Evolutionary conservation across 2,329 filamentous ascomycete species (phyloP), one percentile per base, ranked within the genome.

Genomic region (Amauroascus verrucosus): DNA sequence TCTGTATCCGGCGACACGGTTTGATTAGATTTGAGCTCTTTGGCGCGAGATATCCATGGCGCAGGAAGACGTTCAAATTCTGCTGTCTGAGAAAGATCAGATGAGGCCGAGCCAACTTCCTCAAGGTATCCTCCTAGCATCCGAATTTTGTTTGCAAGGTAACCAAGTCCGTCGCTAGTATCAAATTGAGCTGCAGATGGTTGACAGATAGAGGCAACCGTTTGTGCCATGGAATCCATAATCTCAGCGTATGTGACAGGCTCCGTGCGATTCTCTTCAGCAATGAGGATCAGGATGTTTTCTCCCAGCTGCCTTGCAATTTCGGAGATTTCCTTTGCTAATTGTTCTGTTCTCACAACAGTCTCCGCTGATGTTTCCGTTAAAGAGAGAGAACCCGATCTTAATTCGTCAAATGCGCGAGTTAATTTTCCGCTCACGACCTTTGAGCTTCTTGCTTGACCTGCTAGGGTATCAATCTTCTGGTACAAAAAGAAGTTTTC

Each of bases 11-110:
- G 78, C 0, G 88, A 84, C 33, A 88, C 80, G 20, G 81, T 83
- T 73, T 93, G 91, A 59, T 85, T 84, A n/a, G 82, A 81, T 67
- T 85, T 88, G 51, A 97, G 78, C 62, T 93, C 85, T 61, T 86
- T 81, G 2, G 88, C 84, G 51, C 90, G 84, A 30, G 88, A 76
- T 51, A 86, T 77, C 93, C 93, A 98, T 1, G 93, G 93, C 2
- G 85, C 80, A 0, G 80, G 76, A 20, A 76, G 79, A 57, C 81
- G 79, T 58, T 95, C 88, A 63, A 97, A 91, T 67, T 91, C 86
- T 56, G 85, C 77, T 0, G 85, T 85, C 62, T 85, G 81, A 37
- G 82, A 81, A 18, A 90, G 74, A 63, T 89, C 85, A 11, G 77
- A 76, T 45, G 85, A 82, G 55, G 91, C 74, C 11, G 80, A 78